phyloP scores from a whole-genome alignment of 768 basidiomycete genomes.

The Macrocybe gigantea region DNA sequence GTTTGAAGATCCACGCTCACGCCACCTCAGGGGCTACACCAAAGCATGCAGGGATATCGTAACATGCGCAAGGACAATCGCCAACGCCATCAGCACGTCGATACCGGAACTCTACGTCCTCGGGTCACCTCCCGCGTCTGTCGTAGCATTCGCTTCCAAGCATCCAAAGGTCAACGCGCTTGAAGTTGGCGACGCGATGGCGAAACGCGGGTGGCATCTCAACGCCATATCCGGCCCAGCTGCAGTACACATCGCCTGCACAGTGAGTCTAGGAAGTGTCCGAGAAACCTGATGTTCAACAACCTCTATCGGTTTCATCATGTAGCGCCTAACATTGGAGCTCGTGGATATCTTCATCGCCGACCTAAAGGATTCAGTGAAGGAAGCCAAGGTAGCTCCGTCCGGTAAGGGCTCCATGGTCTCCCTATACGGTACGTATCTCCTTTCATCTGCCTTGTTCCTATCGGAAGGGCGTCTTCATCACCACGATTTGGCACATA shows the following conservation, averaged over 20 bases:
- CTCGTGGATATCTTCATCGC: slow-evolving; percentile 73
- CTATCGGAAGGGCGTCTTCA: background rate
- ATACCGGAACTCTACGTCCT: slow-evolving; percentile 86
- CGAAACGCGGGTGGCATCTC: slow-evolving; percentile 84
- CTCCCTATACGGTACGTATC: slow-evolving; percentile 71
- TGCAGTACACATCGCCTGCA: slow-evolving; percentile 91
- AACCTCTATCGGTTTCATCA: slow-evolving; percentile 2
- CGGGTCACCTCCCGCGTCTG: slow-evolving; percentile 84
- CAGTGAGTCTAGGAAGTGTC: slow-evolving; percentile 44
- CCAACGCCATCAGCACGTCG: slow-evolving; percentile 53
- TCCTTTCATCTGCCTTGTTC: slow-evolving; percentile 6
- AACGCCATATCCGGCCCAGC: slow-evolving; percentile 77
- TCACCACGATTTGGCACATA: background rate
- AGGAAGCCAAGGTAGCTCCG: slow-evolving; percentile 60
- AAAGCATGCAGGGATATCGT: slow-evolving; percentile 83
- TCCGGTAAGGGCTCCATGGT: slow-evolving; percentile 85
- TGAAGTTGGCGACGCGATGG: slow-evolving; percentile 89
- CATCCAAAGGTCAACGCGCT: slow-evolving; percentile 64
- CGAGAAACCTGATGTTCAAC: slow-evolving; percentile 1
- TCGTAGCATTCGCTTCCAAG: slow-evolving; percentile 80
- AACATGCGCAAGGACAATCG: slow-evolving; percentile 63
- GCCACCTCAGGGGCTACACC: slow-evolving; percentile 69
- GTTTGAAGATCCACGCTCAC: background rate
- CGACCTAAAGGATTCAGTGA: slow-evolving; percentile 76
- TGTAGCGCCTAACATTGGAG: slow-evolving; percentile 72